A percentile compares a stretch with the other conserved stretches of the same genome.
Conservation (phyloP, 352 stramenopile species). For the Aphanomyces invadans region DNA sequence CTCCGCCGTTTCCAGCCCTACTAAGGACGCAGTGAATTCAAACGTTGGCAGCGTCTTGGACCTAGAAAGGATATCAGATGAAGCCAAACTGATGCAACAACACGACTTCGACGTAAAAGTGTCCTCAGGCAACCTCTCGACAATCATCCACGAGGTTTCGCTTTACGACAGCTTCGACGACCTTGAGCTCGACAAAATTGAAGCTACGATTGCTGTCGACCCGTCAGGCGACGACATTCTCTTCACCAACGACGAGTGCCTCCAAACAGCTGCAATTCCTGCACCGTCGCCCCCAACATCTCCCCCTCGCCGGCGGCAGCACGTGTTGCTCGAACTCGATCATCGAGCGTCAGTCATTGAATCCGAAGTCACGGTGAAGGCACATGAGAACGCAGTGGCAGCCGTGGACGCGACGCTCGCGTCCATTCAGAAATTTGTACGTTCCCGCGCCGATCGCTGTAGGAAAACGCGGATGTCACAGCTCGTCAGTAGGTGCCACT, state of each 20-base stretch:
- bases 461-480: too few species aligned
- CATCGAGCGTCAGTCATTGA: not conserved
- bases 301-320: not conserved
- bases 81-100: not conserved
- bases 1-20: not conserved
- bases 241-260: too few species aligned
- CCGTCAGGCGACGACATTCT: too few species aligned
- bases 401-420: not conserved
- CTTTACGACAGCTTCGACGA: too few species aligned
- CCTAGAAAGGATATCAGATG: not conserved
- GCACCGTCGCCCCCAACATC: not conserved
- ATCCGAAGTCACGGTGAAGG: not conserved
- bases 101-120: not conserved
- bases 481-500: constrained; percentile 3
- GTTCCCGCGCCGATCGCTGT: too few species aligned
- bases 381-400: not conserved
- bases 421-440: not conserved
- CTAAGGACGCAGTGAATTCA: not conserved
- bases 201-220: too few species aligned
- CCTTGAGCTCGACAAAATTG: too few species aligned
- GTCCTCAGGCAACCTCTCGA: not conserved
- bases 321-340: not conserved
- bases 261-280: too few species aligned
- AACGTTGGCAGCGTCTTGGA: not conserved
- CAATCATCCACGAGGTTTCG: not conserved